Evolutionary conservation across 148 eudicot genomes (phyloP), one percentile per base, ranked within the genome.

Genomic region (Heliosperma pusillum): DNA sequence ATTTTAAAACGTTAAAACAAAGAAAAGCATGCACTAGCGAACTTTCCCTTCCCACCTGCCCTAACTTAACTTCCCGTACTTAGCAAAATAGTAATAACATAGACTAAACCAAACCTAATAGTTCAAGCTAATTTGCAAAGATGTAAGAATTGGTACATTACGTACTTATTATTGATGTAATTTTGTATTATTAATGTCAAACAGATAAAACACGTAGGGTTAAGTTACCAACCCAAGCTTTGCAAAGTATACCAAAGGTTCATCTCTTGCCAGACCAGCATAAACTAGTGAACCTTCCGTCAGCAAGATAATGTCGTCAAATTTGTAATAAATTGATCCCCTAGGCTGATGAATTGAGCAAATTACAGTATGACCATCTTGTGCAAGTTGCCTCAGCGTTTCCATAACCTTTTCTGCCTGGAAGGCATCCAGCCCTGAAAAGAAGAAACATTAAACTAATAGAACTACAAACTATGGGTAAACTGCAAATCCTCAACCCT

Each of bases 301-400:
- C 67, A 95, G 88, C 83, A 95, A 79, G 83, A 89, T 79, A 82
- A 95, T 90, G 94, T 95, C 97, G 75, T 95, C 97, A 70, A 95
- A 95, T 89, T 95, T 95, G 52, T 79, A 86, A 82, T 95, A 95
- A 16, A 95, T 93, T 33, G 99, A 95, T 65, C 99, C 90, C 85
- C 97, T 85, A 70, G 99, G 97, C 86, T 95, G 99, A 87, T 95
- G 99, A 85, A 95, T 90, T 66, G 99, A 95, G 85, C 99, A 95
- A 72, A 95, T 95, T 45, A 95, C 99, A 75, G 97, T 92, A 71
- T 95, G 99, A 63, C 99, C 99, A 75, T 95, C 99, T 80, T 88
- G 85, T 78, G 97, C 97, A 87, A 95, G 99, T 85, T 87, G 91
- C 57, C 88, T 76, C 67, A 95, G 89, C 21, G 97, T 95, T 89